phyloP scores from a whole-genome alignment of 2,329 filamentous ascomycete genomes.

The Hansfordia pulvinata region DNA sequence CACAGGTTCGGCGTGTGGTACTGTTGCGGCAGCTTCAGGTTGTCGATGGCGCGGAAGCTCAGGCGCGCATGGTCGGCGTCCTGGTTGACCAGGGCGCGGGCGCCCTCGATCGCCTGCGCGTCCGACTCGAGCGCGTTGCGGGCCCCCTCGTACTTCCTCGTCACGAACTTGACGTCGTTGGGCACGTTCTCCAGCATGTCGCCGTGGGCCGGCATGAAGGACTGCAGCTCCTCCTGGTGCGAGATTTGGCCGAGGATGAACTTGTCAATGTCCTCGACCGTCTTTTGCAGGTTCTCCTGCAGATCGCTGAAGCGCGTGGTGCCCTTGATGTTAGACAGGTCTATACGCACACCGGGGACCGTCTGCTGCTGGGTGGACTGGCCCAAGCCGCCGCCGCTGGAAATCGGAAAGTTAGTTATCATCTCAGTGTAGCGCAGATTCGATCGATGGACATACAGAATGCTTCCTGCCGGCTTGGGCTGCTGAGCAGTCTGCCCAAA shows the following conservation, averaged over 20 bases:
- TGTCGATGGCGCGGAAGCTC: slow-evolving; percentile 30
- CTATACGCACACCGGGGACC: slow-evolving; percentile 63
- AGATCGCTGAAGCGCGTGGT: slow-evolving; percentile 90
- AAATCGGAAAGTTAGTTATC: slow-evolving; percentile 5
- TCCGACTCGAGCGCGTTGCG: slow-evolving; percentile 23
- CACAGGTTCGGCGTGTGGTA: slow-evolving; percentile 33
- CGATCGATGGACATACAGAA: no score
- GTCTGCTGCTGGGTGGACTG: slow-evolving; percentile 36
- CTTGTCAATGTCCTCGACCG: slow-evolving; percentile 66
- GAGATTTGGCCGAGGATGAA: slow-evolving; percentile 70
- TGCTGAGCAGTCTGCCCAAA: slow-evolving; percentile 12
- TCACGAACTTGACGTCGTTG: slow-evolving; percentile 27
- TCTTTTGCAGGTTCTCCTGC: slow-evolving; percentile 63
- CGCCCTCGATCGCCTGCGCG: slow-evolving; percentile 25
- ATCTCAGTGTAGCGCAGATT: background rate
- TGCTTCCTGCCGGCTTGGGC: no score
- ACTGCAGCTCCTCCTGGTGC: slow-evolving; percentile 63
- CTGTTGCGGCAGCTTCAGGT: slow-evolving; percentile 31
- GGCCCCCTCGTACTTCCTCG: slow-evolving; percentile 30
- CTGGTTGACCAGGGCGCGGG: slow-evolving; percentile 24
- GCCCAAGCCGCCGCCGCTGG: no score
- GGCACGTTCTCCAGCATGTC: slow-evolving; percentile 36
- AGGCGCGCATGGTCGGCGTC: slow-evolving; percentile 27
- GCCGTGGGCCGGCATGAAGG: slow-evolving; percentile 45
- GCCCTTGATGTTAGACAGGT: slow-evolving; percentile 63